Base-by-base conservation (phyloP, 768 basidiomycete genomes). In the Cystofilobasidium capitatum region DNA sequence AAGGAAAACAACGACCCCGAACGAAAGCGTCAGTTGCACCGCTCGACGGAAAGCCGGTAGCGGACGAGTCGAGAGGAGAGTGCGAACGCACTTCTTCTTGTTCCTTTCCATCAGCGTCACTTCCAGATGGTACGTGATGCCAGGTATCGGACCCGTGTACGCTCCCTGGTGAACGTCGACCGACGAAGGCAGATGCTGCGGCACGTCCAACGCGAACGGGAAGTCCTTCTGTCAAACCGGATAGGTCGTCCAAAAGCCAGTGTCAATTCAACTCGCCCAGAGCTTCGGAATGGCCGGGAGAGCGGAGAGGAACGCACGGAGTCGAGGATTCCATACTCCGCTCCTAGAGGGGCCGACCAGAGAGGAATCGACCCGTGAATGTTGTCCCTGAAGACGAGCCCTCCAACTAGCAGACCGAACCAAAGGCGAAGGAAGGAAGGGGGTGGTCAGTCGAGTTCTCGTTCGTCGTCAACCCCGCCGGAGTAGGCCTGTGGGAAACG, bases 41-140 rank as follows among this genome's bases (percentile, higher is more conserved):
- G 60, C 37, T 24, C n/a, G n/a, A n/a, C n/a, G 16, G 6, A 33
- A 51, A 20, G 16, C 31, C 33, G n/a, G 45, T 7, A 8, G 31
- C 24, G 33, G n/a, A 13, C 33, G 31, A 54, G 31, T 12, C 9
- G 26, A 44, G 26, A 26, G 37, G 24, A 49, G 47, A 5, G 20
- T 49, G 10, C 29, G 33, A 35, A 45, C 64, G 49, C 57, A 66
- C 65, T 66, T 59, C 58, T 66, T 66, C 58, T 66, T 66, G 1
- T 35, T 45, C 35, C 58, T 58, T 44, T 66, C 65, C n/a, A 44
- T 33, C 40, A 66, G n/a, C n/a, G 45, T 40, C 39, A 66, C 65
- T 47, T 66, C 58, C n/a, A 66, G 45, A 22, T 10, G 37, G 45
- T 59, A 66, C 22, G 36, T 14, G 40, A 64, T 64, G 13, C 63